phyloP scores from a whole-genome alignment of 2,329 filamentous ascomycete species.

The Magnaporthiopsis rhizophila region DNA sequence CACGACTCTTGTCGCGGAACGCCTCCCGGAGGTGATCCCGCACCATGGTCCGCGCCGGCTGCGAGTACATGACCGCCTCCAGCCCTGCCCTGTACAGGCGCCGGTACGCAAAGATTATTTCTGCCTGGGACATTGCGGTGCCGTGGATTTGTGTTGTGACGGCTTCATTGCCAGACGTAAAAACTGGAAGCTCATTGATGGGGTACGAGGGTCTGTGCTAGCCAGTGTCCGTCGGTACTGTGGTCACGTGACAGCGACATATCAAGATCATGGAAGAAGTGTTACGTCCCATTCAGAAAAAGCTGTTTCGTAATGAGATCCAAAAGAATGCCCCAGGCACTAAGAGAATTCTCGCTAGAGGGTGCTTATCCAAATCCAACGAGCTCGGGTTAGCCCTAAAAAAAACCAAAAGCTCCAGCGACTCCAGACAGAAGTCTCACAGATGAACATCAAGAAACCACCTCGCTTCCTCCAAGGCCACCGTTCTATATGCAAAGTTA shows the following conservation, averaged over 20 bases:
- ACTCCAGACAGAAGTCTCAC: too few species aligned
- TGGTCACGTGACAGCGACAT: background rate
- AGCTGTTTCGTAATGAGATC: background rate
- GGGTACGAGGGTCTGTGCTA: too few species aligned
- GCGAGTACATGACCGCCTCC: slow-evolving; percentile 64
- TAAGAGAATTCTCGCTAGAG: background rate
- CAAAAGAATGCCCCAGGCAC: background rate
- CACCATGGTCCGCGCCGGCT: slow-evolving; percentile 56
- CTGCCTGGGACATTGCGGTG: slow-evolving; percentile 23
- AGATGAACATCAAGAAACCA: background rate
- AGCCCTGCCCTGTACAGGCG: slow-evolving; percentile 58
- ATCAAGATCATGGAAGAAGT: background rate
- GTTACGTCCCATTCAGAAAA: background rate
- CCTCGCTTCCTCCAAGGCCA: background rate
- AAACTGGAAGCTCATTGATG: background rate
- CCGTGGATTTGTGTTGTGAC: background rate
- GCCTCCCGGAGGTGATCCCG: slow-evolving; percentile 51
- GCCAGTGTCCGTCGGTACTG: too few species aligned
- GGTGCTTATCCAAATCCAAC: background rate
- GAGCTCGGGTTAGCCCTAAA: background rate
- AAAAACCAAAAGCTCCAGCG: background rate
- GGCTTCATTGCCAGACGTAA: background rate
- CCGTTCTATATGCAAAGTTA: background rate
- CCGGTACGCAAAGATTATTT: slow-evolving; percentile 60
- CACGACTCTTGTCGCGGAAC: slow-evolving; percentile 36